A percentile compares a stretch with the other conserved stretches of the same genome.
Evolutionary conservation across 2,329 filamentous ascomycete genomes (phyloP).

Genomic region (Ceratocystis papillata): DNA sequence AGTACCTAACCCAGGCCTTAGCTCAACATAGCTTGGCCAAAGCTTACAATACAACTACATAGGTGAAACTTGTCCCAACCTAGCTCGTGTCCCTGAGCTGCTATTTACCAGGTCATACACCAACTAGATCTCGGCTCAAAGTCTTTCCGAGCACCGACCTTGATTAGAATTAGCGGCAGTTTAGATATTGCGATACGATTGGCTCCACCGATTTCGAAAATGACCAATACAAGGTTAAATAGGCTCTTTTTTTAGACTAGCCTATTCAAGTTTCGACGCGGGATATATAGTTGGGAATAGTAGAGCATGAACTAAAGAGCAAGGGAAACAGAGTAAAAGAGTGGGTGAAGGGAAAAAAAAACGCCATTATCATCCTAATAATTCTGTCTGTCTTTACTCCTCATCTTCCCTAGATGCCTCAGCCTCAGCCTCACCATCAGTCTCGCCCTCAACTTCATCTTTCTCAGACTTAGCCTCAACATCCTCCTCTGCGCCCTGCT

Average conservation of each 20-base stretch:
- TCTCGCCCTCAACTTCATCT: conserved; percentile 13
- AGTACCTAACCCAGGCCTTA: too few species aligned
- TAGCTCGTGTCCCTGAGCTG: not conserved
- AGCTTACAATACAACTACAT: not conserved
- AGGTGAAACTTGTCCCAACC: not conserved
- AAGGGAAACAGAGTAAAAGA: not conserved
- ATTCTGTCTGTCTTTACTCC: conserved; percentile 10
- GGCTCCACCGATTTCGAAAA: too few species aligned
- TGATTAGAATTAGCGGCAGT: too few species aligned
- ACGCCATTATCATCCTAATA: not conserved
- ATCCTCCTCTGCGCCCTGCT: conserved; percentile 28
- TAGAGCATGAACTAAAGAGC: not conserved
- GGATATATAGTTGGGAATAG: not conserved
- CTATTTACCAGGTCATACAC: too few species aligned
- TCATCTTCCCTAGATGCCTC: conserved; percentile 1
- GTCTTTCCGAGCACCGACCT: too few species aligned
- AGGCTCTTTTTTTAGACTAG: too few species aligned
- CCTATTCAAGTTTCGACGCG: too few species aligned
- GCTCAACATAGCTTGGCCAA: too few species aligned
- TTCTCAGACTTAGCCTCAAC: conserved; percentile 26
- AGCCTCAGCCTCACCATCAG: not conserved
- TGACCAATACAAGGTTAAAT: too few species aligned
- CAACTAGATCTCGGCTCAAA: too few species aligned
- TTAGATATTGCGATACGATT: too few species aligned
- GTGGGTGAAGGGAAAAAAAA: not conserved